Base-by-base conservation (phyloP, 345 rosid genomes). In the Salix arbutifolia region DNA sequence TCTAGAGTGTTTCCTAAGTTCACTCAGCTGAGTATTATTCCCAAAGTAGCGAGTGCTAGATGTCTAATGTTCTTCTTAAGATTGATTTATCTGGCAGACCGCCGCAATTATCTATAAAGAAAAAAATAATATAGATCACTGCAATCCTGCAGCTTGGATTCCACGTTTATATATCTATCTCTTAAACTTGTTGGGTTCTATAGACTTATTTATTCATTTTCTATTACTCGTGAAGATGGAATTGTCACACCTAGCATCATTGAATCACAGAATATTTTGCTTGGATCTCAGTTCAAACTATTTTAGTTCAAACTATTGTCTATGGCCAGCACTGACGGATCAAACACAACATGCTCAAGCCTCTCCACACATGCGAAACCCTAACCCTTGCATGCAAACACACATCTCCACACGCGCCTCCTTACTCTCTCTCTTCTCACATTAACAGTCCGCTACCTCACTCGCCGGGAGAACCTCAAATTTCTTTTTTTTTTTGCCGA, bases 291-390 rank as follows among this genome's bases (percentile, higher is more conserved):
- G 44, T 67, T 19, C 16, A 67, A 19, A 38, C 28, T 67, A 11
- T 38, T 10, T 23, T 5, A 67, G 2, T 28, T 28, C n/a, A n/a
- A n/a, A n/a, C n/a, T n/a, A n/a, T n/a, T n/a, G n/a, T n/a, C n/a
- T n/a, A n/a, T n/a, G n/a, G n/a, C n/a, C n/a, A n/a, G n/a, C n/a
- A n/a, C n/a, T n/a, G n/a, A n/a, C n/a, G n/a, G n/a, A n/a, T n/a
- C n/a, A n/a, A n/a, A 76, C 84, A 74, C 82, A 76, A 80, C 92
- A 88, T 90, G 91, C 86, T 87, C 84, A 90, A 80, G 64, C 68
- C 76, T 71, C 64, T 58, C 35, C 96, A 81, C 94, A 92, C 97
- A 91, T 84, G 91, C 81, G 94, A 86, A 85, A 75, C 83, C 86
- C 81, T 82, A 77, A 44, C 66, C 80, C 75, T 80, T 91, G 77